A percentile compares a stretch with the other conserved stretches of the same genome.
These are phyloP conservation scores for Cladophialophora exuberans DNA, from an alignment of 2,329 filamentous ascomycete genomes.

Conservation along the genomic window DNA sequence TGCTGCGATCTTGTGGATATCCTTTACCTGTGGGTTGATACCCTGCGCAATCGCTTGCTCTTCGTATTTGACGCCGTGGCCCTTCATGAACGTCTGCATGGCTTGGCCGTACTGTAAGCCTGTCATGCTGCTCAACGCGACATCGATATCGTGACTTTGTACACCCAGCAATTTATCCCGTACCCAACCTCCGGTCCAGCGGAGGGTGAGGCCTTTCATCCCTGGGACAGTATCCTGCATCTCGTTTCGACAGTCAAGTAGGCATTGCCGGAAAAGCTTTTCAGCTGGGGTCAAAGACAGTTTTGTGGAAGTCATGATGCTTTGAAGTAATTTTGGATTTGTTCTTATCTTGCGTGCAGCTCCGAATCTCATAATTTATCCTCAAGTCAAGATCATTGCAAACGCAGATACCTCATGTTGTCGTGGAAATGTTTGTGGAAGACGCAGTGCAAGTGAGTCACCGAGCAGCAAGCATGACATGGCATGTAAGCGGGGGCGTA, in stretches of 20 bases:
- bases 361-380: conserved; percentile 14
- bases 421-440: too few species aligned
- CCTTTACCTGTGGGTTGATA: conserved; percentile 55
- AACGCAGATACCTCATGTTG: too few species aligned
- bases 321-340: background rate
- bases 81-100: conserved; percentile 47
- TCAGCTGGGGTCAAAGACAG: conserved; percentile 30
- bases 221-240: conserved; percentile 26
- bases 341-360: background rate
- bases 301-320: conserved; percentile 17
- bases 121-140: conserved; percentile 54
- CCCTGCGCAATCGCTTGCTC: conserved; percentile 42
- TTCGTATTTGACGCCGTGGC: conserved; percentile 48
- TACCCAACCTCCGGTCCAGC: conserved; percentile 56
- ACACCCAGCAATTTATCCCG: conserved; percentile 53
- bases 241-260: conserved; percentile 31
- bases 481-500: too few species aligned
- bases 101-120: conserved; percentile 51
- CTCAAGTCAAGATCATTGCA: background rate
- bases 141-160: conserved; percentile 53
- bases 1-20: conserved; percentile 82
- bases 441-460: too few species aligned
- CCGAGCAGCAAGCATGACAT: too few species aligned
- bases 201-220: conserved; percentile 43
- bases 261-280: conserved; percentile 33